Evolutionary conservation across 2,329 filamentous ascomycete species (phyloP), one percentile per base, ranked within the genome.

Genomic region (Claviceps fusiformis): DNA sequence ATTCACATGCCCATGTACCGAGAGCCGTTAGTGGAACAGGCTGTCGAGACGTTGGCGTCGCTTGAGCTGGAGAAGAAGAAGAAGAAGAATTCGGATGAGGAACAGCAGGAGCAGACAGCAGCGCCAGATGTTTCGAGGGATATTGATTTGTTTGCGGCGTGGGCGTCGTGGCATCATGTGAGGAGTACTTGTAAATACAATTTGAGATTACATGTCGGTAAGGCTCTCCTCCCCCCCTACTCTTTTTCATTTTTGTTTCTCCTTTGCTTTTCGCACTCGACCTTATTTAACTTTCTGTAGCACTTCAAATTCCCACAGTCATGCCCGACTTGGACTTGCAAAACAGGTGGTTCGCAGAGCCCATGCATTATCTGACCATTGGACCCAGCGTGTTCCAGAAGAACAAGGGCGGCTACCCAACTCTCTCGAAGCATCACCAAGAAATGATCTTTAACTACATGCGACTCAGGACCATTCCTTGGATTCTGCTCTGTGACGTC

Each of bases 151-250:
- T 93, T 89, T 68, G 84, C 84, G 54, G 79, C 85, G 2, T 98
- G 95, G 95, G 91, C 97, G 70, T 85, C 87, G 1, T 98, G 93
- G 93, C 86, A 98, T 67, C 77, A 85, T 27, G 86, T 98, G 63
- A 81, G 93, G 54, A 85, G 84, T 54, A 75, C 89, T 56, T 96
- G 90, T 78, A 86, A 85, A 71, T 97, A 98, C 71, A 86, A 85
- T 69, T 72, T 79, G 55, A 82, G 89, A 67, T 76, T 98, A 43
- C 86, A 83, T 64, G 82, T 96, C 70, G 88, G 92, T 95, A 85
- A 75, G 89, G 67, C 43, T 50, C 11, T 53, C 50, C 49, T 50
- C 19, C 13, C 10, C 7, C 17, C 35, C 33, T 8, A 5, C 31
- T 8, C 31, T 8, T 8, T 33, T 33, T 33, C 8, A 5, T 33